A percentile compares a stretch with the other conserved stretches of the same genome.
phyloP scores from a whole-genome alignment of 176 grass and related monocot genomes.

The Cocos nucifera region DNA sequence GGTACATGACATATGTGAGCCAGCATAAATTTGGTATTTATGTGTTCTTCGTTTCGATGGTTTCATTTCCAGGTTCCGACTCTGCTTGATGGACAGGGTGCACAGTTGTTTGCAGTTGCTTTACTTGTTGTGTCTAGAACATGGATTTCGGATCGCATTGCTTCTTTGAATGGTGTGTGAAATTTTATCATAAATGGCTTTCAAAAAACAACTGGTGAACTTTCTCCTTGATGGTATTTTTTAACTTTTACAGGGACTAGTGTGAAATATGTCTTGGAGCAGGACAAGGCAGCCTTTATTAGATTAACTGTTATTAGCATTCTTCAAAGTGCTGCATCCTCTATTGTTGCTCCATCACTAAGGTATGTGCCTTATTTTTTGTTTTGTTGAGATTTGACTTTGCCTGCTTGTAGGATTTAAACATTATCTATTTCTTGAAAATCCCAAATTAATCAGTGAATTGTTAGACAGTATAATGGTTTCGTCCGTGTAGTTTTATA shows the following conservation, averaged over 20 bases:
- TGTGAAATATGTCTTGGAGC: slow-evolving; percentile 95
- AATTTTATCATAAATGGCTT: too few species aligned
- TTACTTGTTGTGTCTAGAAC: slow-evolving; percentile 94
- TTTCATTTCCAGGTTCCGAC: slow-evolving; percentile 59
- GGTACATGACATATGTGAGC: too few species aligned
- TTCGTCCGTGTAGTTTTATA: too few species aligned
- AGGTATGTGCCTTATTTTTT: slow-evolving; percentile 27
- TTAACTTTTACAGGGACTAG: slow-evolving; percentile 66
- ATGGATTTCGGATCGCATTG: slow-evolving; percentile 96
- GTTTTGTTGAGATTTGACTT: too few species aligned
- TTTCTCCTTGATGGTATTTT: not conserved
- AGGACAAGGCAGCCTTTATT: slow-evolving; percentile 90
- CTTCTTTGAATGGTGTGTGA: slow-evolving; percentile 81
- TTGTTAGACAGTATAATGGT: too few species aligned
- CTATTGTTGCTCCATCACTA: slow-evolving; percentile 87
- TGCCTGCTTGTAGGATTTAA: too few species aligned
- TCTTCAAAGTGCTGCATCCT: slow-evolving; percentile 94
- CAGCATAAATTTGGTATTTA: too few species aligned
- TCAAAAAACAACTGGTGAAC: too few species aligned
- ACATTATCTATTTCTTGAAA: too few species aligned
- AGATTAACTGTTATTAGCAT: slow-evolving; percentile 81
- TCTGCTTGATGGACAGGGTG: slow-evolving; percentile 92
- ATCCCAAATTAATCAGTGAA: too few species aligned
- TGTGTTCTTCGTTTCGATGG: slow-evolving; percentile 17
- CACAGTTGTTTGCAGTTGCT: slow-evolving; percentile 75